Evolutionary conservation across 2,329 filamentous ascomycete species (phyloP).

Genomic region (Exophiala xenobiotica): DNA sequence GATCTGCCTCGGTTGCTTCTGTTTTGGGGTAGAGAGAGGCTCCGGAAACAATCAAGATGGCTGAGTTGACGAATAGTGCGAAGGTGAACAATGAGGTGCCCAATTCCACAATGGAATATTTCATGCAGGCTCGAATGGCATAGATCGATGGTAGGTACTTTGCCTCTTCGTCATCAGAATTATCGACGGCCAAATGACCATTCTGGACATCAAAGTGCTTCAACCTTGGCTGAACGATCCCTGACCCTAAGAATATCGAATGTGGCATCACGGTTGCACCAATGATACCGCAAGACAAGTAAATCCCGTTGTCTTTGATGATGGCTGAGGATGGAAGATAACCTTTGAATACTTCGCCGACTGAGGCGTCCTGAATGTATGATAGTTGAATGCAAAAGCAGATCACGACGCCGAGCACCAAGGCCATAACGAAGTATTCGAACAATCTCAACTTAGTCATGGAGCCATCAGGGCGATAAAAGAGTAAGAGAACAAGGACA

Average conservation of each 20-base stretch:
- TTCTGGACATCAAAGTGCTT: slow-evolving; percentile 48
- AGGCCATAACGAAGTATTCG: slow-evolving; percentile 54
- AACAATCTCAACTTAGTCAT: slow-evolving; percentile 54
- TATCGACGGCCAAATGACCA: slow-evolving; percentile 31
- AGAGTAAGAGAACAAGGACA: slow-evolving; percentile 56
- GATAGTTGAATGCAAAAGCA: slow-evolving; percentile 59
- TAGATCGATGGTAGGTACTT: slow-evolving; percentile 69
- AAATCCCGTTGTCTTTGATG: slow-evolving; percentile 53
- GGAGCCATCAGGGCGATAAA: slow-evolving; percentile 53
- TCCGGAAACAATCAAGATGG: slow-evolving; percentile 79
- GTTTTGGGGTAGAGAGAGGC: slow-evolving; percentile 67
- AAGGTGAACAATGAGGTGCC: slow-evolving; percentile 75
- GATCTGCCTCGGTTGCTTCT: slow-evolving; percentile 66
- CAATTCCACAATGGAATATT: slow-evolving; percentile 70
- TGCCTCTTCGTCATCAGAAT: slow-evolving; percentile 46
- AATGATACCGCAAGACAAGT: slow-evolving; percentile 55
- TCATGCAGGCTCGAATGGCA: slow-evolving; percentile 72
- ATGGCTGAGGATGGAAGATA: slow-evolving; percentile 56
- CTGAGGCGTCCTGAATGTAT: slow-evolving; percentile 49
- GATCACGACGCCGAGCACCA: slow-evolving; percentile 56
- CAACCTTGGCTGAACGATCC: slow-evolving; percentile 55
- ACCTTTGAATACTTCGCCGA: slow-evolving; percentile 55
- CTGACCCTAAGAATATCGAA: slow-evolving; percentile 57
- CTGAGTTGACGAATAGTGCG: slow-evolving; percentile 78
- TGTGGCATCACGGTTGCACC: slow-evolving; percentile 61